Percentiles rank a stretch among this genome's conserved stretches.
Conservation (phyloP, 2,329 filamentous ascomycete species). For the Neoascochyta sp. region DNA sequence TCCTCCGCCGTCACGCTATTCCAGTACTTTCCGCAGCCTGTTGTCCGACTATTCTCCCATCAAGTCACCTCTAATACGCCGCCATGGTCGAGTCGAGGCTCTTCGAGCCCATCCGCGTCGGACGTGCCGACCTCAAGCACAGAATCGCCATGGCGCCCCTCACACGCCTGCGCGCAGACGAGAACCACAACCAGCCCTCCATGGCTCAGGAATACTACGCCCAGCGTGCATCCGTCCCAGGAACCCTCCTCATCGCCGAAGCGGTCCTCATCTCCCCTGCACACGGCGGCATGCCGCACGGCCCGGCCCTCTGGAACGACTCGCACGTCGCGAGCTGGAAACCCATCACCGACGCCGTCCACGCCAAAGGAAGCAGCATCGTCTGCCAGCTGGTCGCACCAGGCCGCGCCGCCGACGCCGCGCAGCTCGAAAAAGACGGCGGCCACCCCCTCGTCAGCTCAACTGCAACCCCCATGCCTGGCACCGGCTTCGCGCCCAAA, state of each 20-base stretch:
- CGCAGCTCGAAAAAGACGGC: constrained; percentile 29
- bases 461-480: constrained; percentile 31
- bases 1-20: too few species aligned
- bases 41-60: too few species aligned
- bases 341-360: constrained; percentile 57
- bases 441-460: constrained; percentile 28
- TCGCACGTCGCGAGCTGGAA: constrained; percentile 53
- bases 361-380: constrained; percentile 58
- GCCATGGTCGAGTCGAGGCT: constrained; percentile 9
- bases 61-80: too few species aligned
- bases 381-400: constrained; percentile 60
- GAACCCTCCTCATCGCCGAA: constrained; percentile 58
- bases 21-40: too few species aligned
- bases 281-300: constrained; percentile 47
- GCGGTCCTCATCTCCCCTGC: constrained; percentile 50
- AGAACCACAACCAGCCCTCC: constrained; percentile 45
- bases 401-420: constrained; percentile 50
- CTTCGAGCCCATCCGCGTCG: constrained; percentile 30
- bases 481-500: constrained; percentile 40
- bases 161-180: constrained; percentile 40
- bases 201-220: constrained; percentile 50
- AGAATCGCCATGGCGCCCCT: constrained; percentile 33
- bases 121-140: constrained; percentile 22
- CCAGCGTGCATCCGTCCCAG: constrained; percentile 50
- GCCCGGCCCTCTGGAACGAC: constrained; percentile 56